phyloP scores from a whole-genome alignment of 768 basidiomycete species.

The Boletus huronensis region DNA sequence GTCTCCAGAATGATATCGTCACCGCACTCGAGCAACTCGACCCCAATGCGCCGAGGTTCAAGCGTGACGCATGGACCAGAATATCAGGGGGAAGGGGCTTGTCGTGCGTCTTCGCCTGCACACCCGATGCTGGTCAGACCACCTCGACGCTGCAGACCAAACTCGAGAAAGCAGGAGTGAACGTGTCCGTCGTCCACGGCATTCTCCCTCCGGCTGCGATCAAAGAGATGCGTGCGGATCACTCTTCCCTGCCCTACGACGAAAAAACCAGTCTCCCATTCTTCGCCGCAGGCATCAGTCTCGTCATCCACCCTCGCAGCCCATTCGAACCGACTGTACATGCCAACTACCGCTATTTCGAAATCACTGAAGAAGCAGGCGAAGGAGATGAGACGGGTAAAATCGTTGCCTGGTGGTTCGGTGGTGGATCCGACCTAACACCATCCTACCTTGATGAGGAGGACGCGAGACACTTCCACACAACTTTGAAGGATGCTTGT shows the following conservation, averaged over 20 bases:
- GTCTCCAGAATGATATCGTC: conserved; percentile 80
- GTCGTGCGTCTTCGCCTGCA: conserved; percentile 75
- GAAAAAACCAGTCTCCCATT: conserved; percentile 72
- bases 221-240: conserved; percentile 93
- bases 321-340: conserved; percentile 94
- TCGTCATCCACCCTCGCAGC: conserved; percentile 93
- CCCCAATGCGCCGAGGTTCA: conserved; percentile 64
- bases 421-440: conserved; percentile 92
- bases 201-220: conserved; percentile 84
- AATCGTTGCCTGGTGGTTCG: conserved; percentile 95
- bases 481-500: conserved; percentile 70
- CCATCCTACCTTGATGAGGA: conserved; percentile 89
- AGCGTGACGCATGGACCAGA: conserved; percentile 78
- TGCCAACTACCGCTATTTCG: conserved; percentile 97
- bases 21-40: conserved; percentile 75
- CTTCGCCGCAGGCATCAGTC: conserved; percentile 88
- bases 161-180: conserved; percentile 95
- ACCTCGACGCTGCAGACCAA: conserved; percentile 43
- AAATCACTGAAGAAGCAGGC: conserved; percentile 59
- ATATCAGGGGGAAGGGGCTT: conserved; percentile 65
- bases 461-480: conserved; percentile 87
- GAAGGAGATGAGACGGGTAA: conserved; percentile 41
- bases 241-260: conserved; percentile 66
- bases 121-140: conserved; percentile 29
- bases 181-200: conserved; percentile 90